A percentile compares a stretch with the other conserved stretches of the same genome.
These are phyloP conservation scores for Mortierella sp. DNA, from an alignment of 371 early-diverging fungal species.

Conservation along the genomic window DNA sequence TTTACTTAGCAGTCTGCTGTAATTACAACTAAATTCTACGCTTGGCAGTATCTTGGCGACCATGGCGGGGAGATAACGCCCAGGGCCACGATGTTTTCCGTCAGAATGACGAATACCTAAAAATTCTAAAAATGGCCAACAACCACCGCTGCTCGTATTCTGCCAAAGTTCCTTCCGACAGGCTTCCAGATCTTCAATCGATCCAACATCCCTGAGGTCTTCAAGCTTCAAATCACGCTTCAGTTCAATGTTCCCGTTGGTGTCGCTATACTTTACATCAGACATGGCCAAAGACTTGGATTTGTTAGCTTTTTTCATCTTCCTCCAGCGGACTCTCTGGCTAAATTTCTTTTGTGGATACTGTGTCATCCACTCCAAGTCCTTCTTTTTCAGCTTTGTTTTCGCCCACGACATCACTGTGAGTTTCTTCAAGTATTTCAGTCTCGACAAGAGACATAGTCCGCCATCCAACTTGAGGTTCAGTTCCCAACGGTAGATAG, in stretches of 20 bases:
- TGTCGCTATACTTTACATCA: too few relatives aligned
- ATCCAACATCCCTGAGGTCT: slow-evolving; percentile 11
- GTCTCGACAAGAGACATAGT: slow-evolving; percentile 15
- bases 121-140: slow-evolving; percentile 23
- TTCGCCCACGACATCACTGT: slow-evolving; percentile 13
- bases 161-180: slow-evolving; percentile 3
- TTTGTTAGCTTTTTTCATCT: not conserved
- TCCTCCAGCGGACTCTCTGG: not conserved
- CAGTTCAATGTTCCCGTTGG: too few relatives aligned
- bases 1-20: not conserved
- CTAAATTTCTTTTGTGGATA: not conserved
- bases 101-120: slow-evolving; percentile 6
- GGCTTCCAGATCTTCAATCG: slow-evolving; percentile 7
- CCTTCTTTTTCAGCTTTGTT: slow-evolving; percentile 5
- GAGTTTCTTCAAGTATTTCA: slow-evolving; percentile 10
- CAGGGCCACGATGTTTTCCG: not conserved
- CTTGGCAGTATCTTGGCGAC: not conserved
- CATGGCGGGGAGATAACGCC: not conserved
- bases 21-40: slow-evolving; percentile 1
- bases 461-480: slow-evolving; percentile 11
- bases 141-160: not conserved
- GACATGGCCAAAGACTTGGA: too few relatives aligned
- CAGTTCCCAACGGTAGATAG: not conserved
- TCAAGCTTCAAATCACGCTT: slow-evolving; percentile 10
- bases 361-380: slow-evolving; percentile 26